phyloP scores from a whole-genome alignment of 1,284 basidiomycete species.

The Papiliotrema fonsecae region DNA sequence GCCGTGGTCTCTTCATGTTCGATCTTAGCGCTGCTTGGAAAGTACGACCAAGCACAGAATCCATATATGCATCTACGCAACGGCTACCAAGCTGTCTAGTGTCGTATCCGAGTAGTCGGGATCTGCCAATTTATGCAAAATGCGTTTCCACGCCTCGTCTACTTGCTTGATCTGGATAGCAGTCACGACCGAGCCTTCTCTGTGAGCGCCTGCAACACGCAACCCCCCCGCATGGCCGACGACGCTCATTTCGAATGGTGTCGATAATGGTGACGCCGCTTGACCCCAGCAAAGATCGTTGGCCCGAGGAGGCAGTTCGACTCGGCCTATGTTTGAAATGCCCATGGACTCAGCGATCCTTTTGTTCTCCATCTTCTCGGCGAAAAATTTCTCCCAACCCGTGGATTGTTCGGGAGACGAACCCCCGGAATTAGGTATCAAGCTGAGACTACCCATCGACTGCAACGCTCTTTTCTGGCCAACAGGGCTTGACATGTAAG shows the following conservation, averaged over 20 bases:
- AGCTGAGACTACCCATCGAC: slow-evolving; percentile 28
- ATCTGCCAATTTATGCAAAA: neutral
- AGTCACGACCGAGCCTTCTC: slow-evolving; percentile 21
- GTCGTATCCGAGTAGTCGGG: too few relatives aligned
- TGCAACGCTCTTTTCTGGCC: slow-evolving; percentile 15
- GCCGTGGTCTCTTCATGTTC: too few relatives aligned
- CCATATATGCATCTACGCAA: too few relatives aligned
- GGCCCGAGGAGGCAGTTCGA: slow-evolving; percentile 20
- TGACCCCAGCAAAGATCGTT: slow-evolving; percentile 32
- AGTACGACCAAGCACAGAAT: too few relatives aligned
- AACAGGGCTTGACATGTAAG: slow-evolving; percentile 6
- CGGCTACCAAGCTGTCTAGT: too few relatives aligned
- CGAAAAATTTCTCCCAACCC: slow-evolving; percentile 38
- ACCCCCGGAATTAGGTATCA: slow-evolving; percentile 34
- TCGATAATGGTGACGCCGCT: slow-evolving; percentile 18
- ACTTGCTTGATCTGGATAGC: slow-evolving; percentile 8
- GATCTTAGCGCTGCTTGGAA: too few relatives aligned
- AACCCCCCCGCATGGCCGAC: slow-evolving; percentile 34
- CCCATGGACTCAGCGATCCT: slow-evolving; percentile 18
- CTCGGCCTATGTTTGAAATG: slow-evolving; percentile 36
- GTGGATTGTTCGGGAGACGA: slow-evolving; percentile 15
- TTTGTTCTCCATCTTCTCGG: slow-evolving; percentile 8
- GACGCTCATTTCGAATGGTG: slow-evolving; percentile 17
- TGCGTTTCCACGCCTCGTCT: neutral
- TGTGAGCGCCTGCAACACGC: slow-evolving; percentile 20